These are phyloP conservation scores for Pisolithus thermaeus DNA, from an alignment of 1,284 basidiomycete genomes.

Conservation along the genomic window DNA sequence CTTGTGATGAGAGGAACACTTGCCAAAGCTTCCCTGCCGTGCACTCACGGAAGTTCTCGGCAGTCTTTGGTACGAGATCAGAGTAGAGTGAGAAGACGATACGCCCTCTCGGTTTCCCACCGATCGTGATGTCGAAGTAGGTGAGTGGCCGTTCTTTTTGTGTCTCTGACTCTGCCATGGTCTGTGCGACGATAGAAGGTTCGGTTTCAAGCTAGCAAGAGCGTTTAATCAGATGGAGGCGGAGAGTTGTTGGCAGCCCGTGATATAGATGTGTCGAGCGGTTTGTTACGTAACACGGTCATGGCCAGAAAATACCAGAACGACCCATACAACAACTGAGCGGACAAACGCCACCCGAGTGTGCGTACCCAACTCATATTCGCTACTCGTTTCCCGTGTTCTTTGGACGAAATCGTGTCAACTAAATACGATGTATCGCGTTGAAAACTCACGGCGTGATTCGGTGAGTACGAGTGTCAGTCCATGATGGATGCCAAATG, in stretches of 20 bases:
- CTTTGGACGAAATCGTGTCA: too few species aligned
- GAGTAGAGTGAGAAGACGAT: constrained; percentile 73
- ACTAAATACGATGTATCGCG: too few species aligned
- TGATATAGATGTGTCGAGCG: too few species aligned
- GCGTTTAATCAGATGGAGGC: not conserved
- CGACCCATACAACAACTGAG: not conserved
- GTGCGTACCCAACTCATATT: too few species aligned
- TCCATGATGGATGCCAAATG: too few species aligned
- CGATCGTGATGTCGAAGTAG: constrained; percentile 84
- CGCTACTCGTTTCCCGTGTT: too few species aligned
- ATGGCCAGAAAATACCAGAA: not conserved
- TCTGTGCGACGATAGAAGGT: not conserved
- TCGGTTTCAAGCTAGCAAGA: not conserved
- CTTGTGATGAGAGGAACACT: constrained; percentile 1
- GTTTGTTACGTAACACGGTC: too few species aligned
- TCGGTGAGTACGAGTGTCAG: too few species aligned
- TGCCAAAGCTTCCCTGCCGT: not conserved
- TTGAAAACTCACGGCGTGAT: too few species aligned
- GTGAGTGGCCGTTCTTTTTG: constrained; percentile 38
- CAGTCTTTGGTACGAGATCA: constrained; percentile 83
- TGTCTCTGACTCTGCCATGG: not conserved
- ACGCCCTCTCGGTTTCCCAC: constrained; percentile 59
- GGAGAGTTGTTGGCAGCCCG: too few species aligned
- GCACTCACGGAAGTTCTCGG: constrained; percentile 82
- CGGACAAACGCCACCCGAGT: too few species aligned